Evolutionary conservation across 2,329 filamentous ascomycete species (phyloP).

Genomic region (Paracamarosporium sp.): DNA sequence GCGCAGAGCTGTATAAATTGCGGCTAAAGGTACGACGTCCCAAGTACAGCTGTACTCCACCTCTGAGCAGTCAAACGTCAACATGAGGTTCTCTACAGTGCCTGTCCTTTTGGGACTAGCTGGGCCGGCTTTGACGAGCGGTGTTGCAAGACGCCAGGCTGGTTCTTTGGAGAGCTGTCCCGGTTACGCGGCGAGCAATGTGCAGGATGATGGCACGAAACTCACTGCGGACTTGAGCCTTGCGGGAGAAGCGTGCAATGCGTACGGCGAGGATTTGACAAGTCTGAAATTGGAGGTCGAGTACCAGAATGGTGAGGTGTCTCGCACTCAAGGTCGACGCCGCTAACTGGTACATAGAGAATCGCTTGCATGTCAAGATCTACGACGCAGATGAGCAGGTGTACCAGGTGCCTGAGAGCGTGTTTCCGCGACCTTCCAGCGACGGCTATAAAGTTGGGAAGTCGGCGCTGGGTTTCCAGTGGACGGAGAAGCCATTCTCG

Average conservation of each 20-base stretch:
- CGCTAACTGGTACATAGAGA: constrained; percentile 50
- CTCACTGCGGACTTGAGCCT: constrained; percentile 73
- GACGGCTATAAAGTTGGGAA: constrained; percentile 33
- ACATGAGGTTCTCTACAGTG: constrained; percentile 31
- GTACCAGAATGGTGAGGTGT: constrained; percentile 63
- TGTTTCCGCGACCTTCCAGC: constrained; percentile 66
- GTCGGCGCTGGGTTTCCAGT: constrained; percentile 62
- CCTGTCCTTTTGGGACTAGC: constrained; percentile 31
- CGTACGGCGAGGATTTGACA: constrained; percentile 64
- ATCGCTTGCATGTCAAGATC: constrained; percentile 74
- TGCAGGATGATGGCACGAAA: constrained; percentile 58
- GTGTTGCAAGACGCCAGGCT: constrained; percentile 25
- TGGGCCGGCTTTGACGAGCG: constrained; percentile 22
- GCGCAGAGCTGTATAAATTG: background rate
- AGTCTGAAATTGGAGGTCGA: constrained; percentile 64
- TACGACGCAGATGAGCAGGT: constrained; percentile 71
- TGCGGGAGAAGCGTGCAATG: constrained; percentile 69
- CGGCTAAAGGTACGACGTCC: background rate
- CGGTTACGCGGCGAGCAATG: constrained; percentile 70
- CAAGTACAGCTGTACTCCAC: background rate
- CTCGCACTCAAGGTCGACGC: constrained; percentile 68
- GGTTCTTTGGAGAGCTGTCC: constrained; percentile 58
- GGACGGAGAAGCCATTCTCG: constrained; percentile 66
- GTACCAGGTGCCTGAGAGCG: constrained; percentile 75
- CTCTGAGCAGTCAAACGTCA: background rate